A percentile compares a stretch with the other conserved stretches of the same genome.
Evolutionary conservation across 1,284 basidiomycete species (phyloP).

Genomic region (Waitea zeae): DNA sequence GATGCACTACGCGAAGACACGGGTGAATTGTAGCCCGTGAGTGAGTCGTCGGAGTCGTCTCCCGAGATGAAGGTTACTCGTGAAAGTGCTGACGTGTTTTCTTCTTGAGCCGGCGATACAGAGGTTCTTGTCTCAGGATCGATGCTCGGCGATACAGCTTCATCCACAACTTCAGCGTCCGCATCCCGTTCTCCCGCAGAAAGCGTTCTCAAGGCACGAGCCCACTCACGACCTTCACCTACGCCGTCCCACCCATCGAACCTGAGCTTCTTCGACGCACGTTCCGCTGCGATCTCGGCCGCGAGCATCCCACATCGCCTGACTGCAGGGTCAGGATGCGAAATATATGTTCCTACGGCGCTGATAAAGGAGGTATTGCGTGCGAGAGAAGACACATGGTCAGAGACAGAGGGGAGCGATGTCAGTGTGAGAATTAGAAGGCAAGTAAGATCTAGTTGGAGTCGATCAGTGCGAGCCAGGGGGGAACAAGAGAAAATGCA

Average conservation of each 20-base stretch:
- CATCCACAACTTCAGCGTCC: constrained; percentile 18
- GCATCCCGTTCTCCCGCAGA: constrained; percentile 30
- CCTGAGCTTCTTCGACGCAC: constrained; percentile 44
- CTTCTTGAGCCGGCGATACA: neutral
- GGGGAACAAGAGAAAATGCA: constrained; percentile 16
- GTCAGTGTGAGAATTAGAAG: constrained; percentile 43
- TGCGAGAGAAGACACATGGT: constrained; percentile 16
- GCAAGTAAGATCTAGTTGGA: constrained; percentile 42
- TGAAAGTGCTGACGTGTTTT: neutral
- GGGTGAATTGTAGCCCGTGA: constrained; percentile 58
- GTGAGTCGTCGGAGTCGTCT: constrained; percentile 69
- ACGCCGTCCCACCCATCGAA: constrained; percentile 82
- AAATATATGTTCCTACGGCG: constrained; percentile 62
- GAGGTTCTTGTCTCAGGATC: constrained; percentile 3
- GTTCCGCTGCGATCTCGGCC: constrained; percentile 62
- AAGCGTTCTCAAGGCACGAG: constrained; percentile 35
- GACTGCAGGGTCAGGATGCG: constrained; percentile 60
- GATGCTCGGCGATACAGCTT: constrained; percentile 6
- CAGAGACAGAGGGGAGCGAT: constrained; percentile 16
- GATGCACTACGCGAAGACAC: constrained; percentile 61
- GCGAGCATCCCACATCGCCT: constrained; percentile 89
- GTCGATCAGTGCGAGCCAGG: neutral
- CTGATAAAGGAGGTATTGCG: constrained; percentile 50
- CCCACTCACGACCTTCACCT: constrained; percentile 54
- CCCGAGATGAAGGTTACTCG: constrained; percentile 13